Evolutionary conservation across 176 grass and related monocot species (phyloP), one percentile per base, ranked within the genome.

Genomic region (Triticum urartu): DNA sequence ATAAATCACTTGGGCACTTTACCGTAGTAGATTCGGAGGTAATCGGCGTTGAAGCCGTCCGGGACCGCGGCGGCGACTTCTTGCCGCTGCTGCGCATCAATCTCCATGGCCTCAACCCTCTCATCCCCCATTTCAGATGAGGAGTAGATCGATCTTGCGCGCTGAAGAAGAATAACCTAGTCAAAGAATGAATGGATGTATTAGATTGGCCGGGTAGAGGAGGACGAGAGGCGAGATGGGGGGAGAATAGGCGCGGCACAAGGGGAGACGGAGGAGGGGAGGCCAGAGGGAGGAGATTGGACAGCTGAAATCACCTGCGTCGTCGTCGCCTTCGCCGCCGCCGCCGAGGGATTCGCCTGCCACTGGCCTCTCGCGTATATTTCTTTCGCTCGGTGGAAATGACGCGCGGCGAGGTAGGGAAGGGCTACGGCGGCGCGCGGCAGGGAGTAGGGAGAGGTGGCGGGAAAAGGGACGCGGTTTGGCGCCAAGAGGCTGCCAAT

Each of bases 11-110:
- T 5, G 17, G 20, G 10, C 45, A 18, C 15, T 87, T 89, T 59
- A 98, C 97, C 93, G n/a, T 93, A 96, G 89, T 95, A 98, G 28
- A 91, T 72, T 74, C 91, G 82, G 77, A 98, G 97, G 89, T 96
- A 91, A 14, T 98, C 92, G 11, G 84, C 21, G 25, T 84, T 90
- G 86, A 94, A 92, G 13, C 82, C 89, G 32, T 79, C 72, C 11
- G 77, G 92, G 25, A 88, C 47, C 2, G 47, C 89, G 34, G 59
- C 43, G 18, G 20, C 5, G 45, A 15, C 75, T n/a, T 71, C 68
- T 77, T 88, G 18, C 6, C 20, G 72, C 59, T 88, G 52, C 59
- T 65, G 38, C 9, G 12, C 78, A 64, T 92, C 91, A 17, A 95
- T 89, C 79, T 95, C 88, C 93, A 95, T 91, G 5, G 82, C 3